A percentile compares a stretch with the other conserved stretches of the same genome.
Evolutionary conservation across 1,139 yeast genomes (phyloP).

Genomic region (Debaryomyces robertsiae): DNA sequence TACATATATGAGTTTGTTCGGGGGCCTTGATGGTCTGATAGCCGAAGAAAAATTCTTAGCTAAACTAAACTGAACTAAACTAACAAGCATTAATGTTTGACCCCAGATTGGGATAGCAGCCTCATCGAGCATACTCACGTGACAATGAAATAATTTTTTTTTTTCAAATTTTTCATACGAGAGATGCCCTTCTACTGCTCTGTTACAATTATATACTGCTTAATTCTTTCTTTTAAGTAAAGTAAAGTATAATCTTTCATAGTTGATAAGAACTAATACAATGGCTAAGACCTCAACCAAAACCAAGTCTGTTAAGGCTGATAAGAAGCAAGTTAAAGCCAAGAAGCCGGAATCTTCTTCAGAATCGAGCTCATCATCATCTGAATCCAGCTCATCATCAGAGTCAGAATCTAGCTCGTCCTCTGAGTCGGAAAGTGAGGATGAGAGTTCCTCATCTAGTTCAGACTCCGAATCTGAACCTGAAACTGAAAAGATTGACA

Average conservation of each 20-base stretch:
- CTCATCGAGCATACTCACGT: slow-evolving; percentile 1
- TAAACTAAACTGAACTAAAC: not conserved
- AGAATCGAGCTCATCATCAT: slow-evolving; percentile 26
- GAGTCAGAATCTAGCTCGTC: slow-evolving; percentile 19
- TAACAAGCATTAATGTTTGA: not conserved
- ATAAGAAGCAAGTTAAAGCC: slow-evolving; percentile 31
- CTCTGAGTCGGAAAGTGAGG: slow-evolving; percentile 20
- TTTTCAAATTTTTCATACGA: slow-evolving; percentile 13
- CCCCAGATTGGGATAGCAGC: slow-evolving; percentile 3
- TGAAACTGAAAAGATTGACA: slow-evolving; percentile 11
- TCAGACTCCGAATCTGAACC: slow-evolving; percentile 16
- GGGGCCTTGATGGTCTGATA: too few relatives aligned
- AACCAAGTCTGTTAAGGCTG: slow-evolving; percentile 29
- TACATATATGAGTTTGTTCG: too few relatives aligned
- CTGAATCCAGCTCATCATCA: slow-evolving; percentile 13
- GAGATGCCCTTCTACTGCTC: slow-evolving; percentile 13
- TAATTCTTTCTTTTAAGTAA: slow-evolving; percentile 1
- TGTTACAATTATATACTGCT: slow-evolving; percentile 5
- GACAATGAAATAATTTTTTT: slow-evolving; percentile 3
- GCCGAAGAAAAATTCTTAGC: too few relatives aligned
- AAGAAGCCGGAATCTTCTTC: slow-evolving; percentile 28
- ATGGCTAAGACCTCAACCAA: slow-evolving; percentile 34
- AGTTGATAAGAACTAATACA: slow-evolving; percentile 8
- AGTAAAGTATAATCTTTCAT: slow-evolving; percentile 4
- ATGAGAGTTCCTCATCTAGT: not conserved